Conservation (phyloP, 768 basidiomycete species). For the Porphyrellus cyaneotinctus region DNA sequence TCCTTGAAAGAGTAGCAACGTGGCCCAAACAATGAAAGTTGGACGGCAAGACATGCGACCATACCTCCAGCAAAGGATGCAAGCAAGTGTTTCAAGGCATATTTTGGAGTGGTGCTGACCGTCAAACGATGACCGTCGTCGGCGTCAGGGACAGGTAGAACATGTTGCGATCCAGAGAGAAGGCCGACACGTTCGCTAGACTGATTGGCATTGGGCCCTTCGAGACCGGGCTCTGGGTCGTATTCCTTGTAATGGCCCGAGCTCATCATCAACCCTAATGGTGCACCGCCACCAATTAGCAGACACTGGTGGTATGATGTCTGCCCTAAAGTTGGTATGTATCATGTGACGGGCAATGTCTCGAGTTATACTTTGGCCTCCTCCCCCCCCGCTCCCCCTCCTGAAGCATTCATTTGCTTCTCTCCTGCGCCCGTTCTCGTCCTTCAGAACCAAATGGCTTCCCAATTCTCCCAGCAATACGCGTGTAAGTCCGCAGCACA, state of each 20-base stretch:
- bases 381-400: constrained; percentile 24
- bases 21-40: constrained; percentile 38
- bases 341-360: not conserved
- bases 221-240: constrained; percentile 41
- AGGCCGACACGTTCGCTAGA: constrained; percentile 35
- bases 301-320: no score
- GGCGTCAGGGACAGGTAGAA: constrained; percentile 9
- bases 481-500: constrained; percentile 57
- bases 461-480: constrained; percentile 76
- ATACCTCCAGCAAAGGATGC: constrained; percentile 54
- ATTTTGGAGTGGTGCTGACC: constrained; percentile 15
- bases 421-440: constrained; percentile 34
- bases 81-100: constrained; percentile 33
- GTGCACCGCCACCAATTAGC: no score
- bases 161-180: constrained; percentile 27
- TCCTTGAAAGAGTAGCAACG: constrained; percentile 30
- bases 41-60: constrained; percentile 46
- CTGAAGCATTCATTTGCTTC: constrained; percentile 86
- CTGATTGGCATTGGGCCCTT: constrained; percentile 1
- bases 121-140: not conserved
- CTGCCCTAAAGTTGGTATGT: constrained; percentile 13
- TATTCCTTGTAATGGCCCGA: constrained; percentile 21
- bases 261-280: no score
- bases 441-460: constrained; percentile 52
- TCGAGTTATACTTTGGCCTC: constrained; percentile 9